Evolutionary conservation across 2,329 filamentous ascomycete species (phyloP).

Genomic region (Hymenoscyphus repandus): DNA sequence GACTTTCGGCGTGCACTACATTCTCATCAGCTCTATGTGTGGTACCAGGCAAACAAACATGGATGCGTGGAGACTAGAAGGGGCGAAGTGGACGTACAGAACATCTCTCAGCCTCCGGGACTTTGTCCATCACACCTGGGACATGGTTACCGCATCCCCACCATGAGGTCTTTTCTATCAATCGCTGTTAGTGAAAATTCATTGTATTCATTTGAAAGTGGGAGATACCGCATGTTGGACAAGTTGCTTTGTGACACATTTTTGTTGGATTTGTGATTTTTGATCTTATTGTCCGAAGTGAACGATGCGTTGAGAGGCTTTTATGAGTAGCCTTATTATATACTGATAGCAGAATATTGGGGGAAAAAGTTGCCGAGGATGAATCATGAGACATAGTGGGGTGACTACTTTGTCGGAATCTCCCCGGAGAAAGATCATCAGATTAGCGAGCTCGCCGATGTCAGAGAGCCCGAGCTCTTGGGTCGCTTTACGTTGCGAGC

Average conservation of each 20-base stretch:
- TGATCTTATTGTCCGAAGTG: background rate
- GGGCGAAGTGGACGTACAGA: constrained; percentile 20
- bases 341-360: background rate
- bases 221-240: constrained; percentile 43
- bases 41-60: no score
- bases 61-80: background rate
- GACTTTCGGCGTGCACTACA: background rate
- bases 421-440: background rate
- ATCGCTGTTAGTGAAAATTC: constrained; percentile 2
- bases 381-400: background rate
- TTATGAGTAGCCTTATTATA: background rate
- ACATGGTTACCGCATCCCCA: constrained; percentile 48
- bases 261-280: constrained; percentile 1
- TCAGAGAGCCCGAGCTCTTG: background rate
- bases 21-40: background rate
- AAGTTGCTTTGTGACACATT: constrained; percentile 49
- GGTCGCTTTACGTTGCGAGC: no score
- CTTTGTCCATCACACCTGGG: constrained; percentile 45
- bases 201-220: background rate
- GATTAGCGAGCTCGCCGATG: constrained; percentile 2
- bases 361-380: background rate
- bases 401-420: no score
- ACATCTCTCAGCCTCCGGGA: constrained; percentile 48
- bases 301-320: background rate
- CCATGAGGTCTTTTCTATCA: constrained; percentile 46